phyloP scores from a whole-genome alignment of 306 rosid species.

The Prunus armeniaca region DNA sequence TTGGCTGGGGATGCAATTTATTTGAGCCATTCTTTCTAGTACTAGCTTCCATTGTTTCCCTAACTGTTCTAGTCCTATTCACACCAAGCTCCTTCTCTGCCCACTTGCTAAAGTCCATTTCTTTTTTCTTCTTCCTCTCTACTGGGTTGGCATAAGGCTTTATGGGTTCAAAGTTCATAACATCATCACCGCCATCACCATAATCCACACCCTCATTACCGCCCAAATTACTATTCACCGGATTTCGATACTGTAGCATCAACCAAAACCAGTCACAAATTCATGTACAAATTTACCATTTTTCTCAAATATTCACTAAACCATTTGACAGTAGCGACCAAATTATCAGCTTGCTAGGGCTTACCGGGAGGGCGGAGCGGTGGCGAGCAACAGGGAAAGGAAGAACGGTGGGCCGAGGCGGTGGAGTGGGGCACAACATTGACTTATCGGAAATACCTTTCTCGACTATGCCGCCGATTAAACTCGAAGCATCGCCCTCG shows the following conservation, averaged over 20 bases:
- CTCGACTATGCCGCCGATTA: conserved; percentile 78
- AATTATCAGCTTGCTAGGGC: neutral
- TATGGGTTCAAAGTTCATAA: conserved; percentile 42
- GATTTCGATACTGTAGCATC: conserved; percentile 74
- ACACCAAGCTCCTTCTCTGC: conserved; percentile 36
- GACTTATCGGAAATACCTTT: conserved; percentile 58
- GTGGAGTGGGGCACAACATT: conserved; percentile 25
- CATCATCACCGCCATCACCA: conserved; percentile 25
- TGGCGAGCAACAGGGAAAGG: conserved; percentile 96
- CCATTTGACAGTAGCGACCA: neutral
- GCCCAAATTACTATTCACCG: conserved; percentile 40
- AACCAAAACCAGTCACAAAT: conserved; percentile 15
- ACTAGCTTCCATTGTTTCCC: conserved; percentile 18
- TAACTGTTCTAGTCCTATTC: neutral
- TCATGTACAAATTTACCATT: neutral
- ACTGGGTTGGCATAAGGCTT: conserved; percentile 61
- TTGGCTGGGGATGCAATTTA: conserved; percentile 13
- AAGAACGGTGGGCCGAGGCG: conserved; percentile 60
- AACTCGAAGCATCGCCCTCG: conserved; percentile 31
- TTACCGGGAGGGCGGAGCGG: conserved; percentile 90
- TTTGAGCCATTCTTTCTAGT: conserved; percentile 16
- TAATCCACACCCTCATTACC: conserved; percentile 22
- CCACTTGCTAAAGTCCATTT: conserved; percentile 64
- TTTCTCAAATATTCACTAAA: neutral
- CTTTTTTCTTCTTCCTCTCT: conserved; percentile 58